Base-by-base conservation (phyloP, 345 rosid species). In the Salix arbutifolia region DNA sequence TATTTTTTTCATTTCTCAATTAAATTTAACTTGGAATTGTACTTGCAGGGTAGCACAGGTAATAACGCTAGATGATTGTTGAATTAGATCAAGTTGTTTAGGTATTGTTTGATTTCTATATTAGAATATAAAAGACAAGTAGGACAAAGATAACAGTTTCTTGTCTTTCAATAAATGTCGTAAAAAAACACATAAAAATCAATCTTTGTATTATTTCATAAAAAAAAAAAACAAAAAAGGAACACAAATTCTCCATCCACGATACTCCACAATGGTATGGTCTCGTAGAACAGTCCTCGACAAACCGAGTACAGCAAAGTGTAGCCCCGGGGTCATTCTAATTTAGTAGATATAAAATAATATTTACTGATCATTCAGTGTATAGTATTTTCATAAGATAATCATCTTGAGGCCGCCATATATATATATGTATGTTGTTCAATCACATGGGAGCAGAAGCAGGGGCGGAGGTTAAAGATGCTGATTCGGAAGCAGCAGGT, bases 401-500 rank as follows among this genome's bases (percentile, higher is more conserved):
- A 37, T 67, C 13, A 7, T 31, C 2, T 67, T 19, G 44, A 37
- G 17, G 44, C 23, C n/a, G 4, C 21, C 42, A 18, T 19, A 35
- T 33, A 33, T 33, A 33, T 35, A 9, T 0, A 10, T 40, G 2
- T 9, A 11, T 40, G 12, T 11, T 56, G 11, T 33, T 37, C 12
- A 17, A n/a, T 71, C 71, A 71, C 52, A 70, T 48, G 46, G 80
- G 80, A 65, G 71, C 56, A 1, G 71, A 69, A 46, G 89, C 85
- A 46, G 87, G 76, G 16, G 83, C 85, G 19, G 67, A 75, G 38
- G 12, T 13, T 21, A 21, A 19, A 21, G 70, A 26, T 3, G 50
- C 6, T 7, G 73, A 40, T 12, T 56, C 53, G 6, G 77, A 35
- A 9, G 88, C 46, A 31, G 48, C 78, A 6, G 94, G 91, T 56